Evolutionary conservation across 805 yeast genomes (phyloP).

Genomic region (Saturnispora quitensis): DNA sequence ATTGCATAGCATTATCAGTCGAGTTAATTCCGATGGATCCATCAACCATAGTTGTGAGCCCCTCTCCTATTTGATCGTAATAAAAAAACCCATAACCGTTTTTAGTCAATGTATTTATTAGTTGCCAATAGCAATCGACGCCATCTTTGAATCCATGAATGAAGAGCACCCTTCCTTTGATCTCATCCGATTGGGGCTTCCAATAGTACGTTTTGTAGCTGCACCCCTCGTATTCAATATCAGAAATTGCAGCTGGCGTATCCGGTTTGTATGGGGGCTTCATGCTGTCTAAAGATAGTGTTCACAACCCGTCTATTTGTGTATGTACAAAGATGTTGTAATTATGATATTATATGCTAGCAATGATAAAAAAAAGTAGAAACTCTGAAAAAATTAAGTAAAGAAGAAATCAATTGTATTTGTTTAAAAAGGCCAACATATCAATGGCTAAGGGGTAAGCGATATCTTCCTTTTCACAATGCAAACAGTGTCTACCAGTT

Average conservation of each 20-base stretch:
- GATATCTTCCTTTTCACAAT: slow-evolving; percentile 37
- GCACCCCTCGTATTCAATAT: not conserved
- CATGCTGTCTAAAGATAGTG: not conserved
- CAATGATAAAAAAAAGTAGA: not conserved
- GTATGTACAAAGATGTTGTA: not conserved
- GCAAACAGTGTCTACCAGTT: slow-evolving; percentile 36
- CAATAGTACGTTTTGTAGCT: slow-evolving; percentile 3
- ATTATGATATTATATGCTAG: not conserved
- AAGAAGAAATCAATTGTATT: slow-evolving; percentile 1
- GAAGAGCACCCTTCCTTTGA: slow-evolving; percentile 46
- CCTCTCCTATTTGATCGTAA: slow-evolving; percentile 73
- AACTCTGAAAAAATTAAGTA: not conserved
- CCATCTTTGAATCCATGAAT: slow-evolving; percentile 71
- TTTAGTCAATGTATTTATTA: slow-evolving; percentile 42
- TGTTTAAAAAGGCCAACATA: slow-evolving; percentile 33
- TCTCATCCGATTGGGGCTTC: slow-evolving; percentile 2
- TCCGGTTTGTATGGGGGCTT: not conserved
- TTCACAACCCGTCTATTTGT: not conserved
- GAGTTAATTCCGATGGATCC: slow-evolving; percentile 46
- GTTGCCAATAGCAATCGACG: slow-evolving; percentile 37
- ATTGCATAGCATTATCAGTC: slow-evolving; percentile 47
- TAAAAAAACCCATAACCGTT: slow-evolving; percentile 57
- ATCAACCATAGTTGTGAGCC: slow-evolving; percentile 46
- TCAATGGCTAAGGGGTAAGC: slow-evolving; percentile 28
- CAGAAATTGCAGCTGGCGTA: not conserved